Base-by-base conservation (phyloP, 1,284 basidiomycete genomes). In the Rhodotorula sp. region DNA sequence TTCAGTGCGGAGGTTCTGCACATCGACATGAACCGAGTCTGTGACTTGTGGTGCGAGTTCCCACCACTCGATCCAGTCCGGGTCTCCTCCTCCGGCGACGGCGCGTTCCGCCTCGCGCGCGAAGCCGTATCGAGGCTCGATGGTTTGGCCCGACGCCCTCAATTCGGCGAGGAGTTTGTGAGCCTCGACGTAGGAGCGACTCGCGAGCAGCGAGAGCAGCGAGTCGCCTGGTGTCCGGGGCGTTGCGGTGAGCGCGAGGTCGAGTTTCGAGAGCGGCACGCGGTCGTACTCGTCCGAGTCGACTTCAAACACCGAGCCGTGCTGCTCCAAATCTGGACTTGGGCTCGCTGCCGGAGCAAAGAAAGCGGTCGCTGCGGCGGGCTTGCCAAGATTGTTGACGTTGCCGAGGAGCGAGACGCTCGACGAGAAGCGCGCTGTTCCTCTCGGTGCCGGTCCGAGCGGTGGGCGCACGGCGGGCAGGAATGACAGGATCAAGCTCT, bases 21-120 rank as follows among this genome's bases (percentile, higher is more conserved):
- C 53, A 5, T 53, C 56, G 22, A 37, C 29, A 10, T 48, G 48
- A 18, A n/a, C n/a, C 4, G 20, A 17, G 42, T 64, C 63, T 7
- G 55, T n/a, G 22, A 66, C n/a, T 51, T 14, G 7, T 2, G 67
- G 71, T 20, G 60, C 59, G 26, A 72, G 60, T 12, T 48, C 14
- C 68, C 68, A 72, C 71, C 71, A 72, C 24, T 60, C 48, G 24
- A 67, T 24, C 71, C 71, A 72, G n/a, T 51, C 42, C 17, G 42
- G 46, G 20, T 64, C 45, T 8, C 48, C n/a, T 14, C 33, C 6
- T 0, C 44, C 51, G 26, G 49, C 24, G 20, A 54, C 18, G 44
- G 30, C 37, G 18, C 14, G 29, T 26, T n/a, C 33, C 46, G 67
- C 60, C 37, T 49, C 54, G 17, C 7, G 20, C 22, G 49, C 68